Percentiles rank a stretch among this genome's conserved stretches.
phyloP scores from a whole-genome alignment of 1,284 basidiomycete species.

The Kalmanozyma brasiliensis region DNA sequence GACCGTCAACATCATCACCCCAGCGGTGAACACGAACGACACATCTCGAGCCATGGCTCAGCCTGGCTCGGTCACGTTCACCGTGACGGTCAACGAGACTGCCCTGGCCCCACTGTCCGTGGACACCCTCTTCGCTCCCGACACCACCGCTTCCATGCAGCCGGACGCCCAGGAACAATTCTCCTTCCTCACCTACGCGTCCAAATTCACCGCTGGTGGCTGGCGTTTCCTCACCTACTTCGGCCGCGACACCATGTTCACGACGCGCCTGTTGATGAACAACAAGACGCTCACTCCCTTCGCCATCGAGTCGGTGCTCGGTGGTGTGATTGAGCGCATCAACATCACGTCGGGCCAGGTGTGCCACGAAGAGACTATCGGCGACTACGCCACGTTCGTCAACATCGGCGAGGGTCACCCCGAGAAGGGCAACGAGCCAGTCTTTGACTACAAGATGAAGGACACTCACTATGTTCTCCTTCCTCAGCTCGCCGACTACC shows the following conservation, averaged over 20 bases:
- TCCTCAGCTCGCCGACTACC: slow-evolving; percentile 70
- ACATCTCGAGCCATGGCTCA: slow-evolving; percentile 9
- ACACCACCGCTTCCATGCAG: slow-evolving; percentile 49
- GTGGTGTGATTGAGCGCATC: slow-evolving; percentile 70
- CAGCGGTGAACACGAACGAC: slow-evolving; percentile 48
- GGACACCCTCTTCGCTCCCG: slow-evolving; percentile 67
- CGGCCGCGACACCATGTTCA: slow-evolving; percentile 71
- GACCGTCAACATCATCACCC: slow-evolving; percentile 63
- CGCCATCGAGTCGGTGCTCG: slow-evolving; percentile 70
- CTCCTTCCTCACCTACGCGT: slow-evolving; percentile 67
- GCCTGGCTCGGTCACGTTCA: slow-evolving; percentile 67
- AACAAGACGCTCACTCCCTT: slow-evolving; percentile 67
- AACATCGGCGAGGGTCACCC: slow-evolving; percentile 69
- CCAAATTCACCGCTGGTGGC: slow-evolving; percentile 70
- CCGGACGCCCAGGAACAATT: slow-evolving; percentile 67
- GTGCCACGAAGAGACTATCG: slow-evolving; percentile 71
- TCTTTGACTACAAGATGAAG: slow-evolving; percentile 70
- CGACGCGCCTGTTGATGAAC: slow-evolving; percentile 70
- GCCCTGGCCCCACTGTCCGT: slow-evolving; percentile 67
- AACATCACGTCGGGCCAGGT: slow-evolving; percentile 69
- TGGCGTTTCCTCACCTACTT: slow-evolving; percentile 70
- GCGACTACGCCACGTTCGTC: slow-evolving; percentile 63
- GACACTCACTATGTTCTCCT: slow-evolving; percentile 71
- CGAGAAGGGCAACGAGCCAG: slow-evolving; percentile 69
- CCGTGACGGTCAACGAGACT: slow-evolving; percentile 70